phyloP scores from a whole-genome alignment of 2,329 filamentous ascomycete genomes.

The Epichloe sylvatica region DNA sequence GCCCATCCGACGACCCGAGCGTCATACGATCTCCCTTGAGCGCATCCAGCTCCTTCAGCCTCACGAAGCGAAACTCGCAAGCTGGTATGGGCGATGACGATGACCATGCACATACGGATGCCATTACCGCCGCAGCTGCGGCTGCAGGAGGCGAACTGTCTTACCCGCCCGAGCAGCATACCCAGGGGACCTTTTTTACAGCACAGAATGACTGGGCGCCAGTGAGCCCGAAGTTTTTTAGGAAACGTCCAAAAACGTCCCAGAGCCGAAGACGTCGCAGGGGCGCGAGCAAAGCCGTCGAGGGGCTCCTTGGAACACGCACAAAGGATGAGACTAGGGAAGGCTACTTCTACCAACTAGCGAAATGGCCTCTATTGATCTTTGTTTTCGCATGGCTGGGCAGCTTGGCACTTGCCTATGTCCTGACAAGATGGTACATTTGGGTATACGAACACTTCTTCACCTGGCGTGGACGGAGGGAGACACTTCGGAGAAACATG shows the following conservation, averaged over 20 bases:
- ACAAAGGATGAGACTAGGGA: slow-evolving; percentile 87
- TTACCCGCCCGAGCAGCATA: slow-evolving; percentile 11
- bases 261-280: slow-evolving; percentile 16
- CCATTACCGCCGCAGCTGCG: slow-evolving; percentile 25
- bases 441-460: slow-evolving; percentile 83
- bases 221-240: slow-evolving; percentile 54
- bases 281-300: slow-evolving; percentile 24
- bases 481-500: slow-evolving; percentile 57
- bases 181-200: slow-evolving; percentile 52
- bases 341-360: slow-evolving; percentile 73
- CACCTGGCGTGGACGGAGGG: slow-evolving; percentile 71
- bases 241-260: slow-evolving; percentile 24
- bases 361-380: slow-evolving; percentile 84
- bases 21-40: slow-evolving; percentile 29
- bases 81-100: slow-evolving; percentile 17
- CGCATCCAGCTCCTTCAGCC: slow-evolving; percentile 23
- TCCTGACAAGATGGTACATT: slow-evolving; percentile 77
- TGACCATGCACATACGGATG: slow-evolving; percentile 19
- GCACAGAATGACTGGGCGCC: slow-evolving; percentile 95
- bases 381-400: slow-evolving; percentile 70
- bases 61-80: slow-evolving; percentile 29
- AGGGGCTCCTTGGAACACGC: slow-evolving; percentile 36
- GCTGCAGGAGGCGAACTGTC: slow-evolving; percentile 24
- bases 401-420: slow-evolving; percentile 56
- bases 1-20: slow-evolving; percentile 37